These are phyloP conservation scores for Chytriomyces hyalinus DNA, from an alignment of 192 early-diverging fungal species.

Conservation along the genomic window DNA sequence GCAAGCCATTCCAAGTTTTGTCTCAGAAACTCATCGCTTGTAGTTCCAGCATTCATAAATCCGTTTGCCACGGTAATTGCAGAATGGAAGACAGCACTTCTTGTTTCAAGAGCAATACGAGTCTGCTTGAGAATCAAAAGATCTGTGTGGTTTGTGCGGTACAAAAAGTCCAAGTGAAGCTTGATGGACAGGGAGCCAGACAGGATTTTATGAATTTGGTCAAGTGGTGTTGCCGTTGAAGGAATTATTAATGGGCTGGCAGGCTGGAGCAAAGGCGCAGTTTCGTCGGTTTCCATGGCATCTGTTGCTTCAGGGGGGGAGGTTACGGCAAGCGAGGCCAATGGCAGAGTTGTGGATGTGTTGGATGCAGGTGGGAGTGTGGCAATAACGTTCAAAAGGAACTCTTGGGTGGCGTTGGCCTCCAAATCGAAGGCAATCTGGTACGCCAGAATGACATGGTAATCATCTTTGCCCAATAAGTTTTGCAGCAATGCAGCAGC, in stretches of 20 bases:
- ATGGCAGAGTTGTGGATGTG: constrained; percentile 33
- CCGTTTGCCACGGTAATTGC: constrained; percentile 97
- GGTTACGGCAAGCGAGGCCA: constrained; percentile 25
- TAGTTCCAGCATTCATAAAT: constrained; percentile 98
- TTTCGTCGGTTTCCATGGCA: constrained; percentile 63
- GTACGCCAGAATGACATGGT: constrained; percentile 81
- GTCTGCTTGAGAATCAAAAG: constrained; percentile 93
- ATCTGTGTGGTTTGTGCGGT: constrained; percentile 95
- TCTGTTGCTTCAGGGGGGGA: constrained; percentile 33
- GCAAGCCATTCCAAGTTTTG: constrained; percentile 98
- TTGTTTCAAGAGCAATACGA: constrained; percentile 86
- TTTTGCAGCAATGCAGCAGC: constrained; percentile 77
- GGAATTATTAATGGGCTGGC: constrained; percentile 25
- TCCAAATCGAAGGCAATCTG: constrained; percentile 98
- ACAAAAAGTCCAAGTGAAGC: constrained; percentile 93
- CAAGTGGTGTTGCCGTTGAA: constrained; percentile 18
- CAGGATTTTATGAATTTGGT: constrained; percentile 78
- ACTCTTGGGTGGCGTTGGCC: constrained; percentile 96
- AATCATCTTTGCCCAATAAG: constrained; percentile 64
- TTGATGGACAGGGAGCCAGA: constrained; percentile 89
- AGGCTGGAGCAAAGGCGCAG: constrained; percentile 34
- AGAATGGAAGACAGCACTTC: constrained; percentile 91
- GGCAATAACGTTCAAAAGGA: constrained; percentile 77
- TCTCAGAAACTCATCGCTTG: constrained; percentile 95
- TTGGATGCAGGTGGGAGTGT: constrained; percentile 55